phyloP scores from a whole-genome alignment of 331 rosid genomes.

The Pyrus hybrid region DNA sequence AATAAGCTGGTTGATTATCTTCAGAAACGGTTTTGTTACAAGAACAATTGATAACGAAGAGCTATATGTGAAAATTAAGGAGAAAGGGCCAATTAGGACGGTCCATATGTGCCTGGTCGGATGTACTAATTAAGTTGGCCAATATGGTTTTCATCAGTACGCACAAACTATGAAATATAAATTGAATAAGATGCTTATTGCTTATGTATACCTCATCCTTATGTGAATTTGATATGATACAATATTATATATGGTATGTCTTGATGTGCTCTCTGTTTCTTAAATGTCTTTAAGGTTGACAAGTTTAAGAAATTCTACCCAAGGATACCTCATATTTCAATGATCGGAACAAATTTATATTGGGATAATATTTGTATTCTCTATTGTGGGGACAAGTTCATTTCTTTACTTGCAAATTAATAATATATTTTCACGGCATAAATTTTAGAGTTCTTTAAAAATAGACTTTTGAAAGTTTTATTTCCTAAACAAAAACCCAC shows the following conservation, averaged over 20 bases:
- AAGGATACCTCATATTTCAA: background rate
- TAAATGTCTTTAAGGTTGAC: background rate
- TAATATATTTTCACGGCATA: no score
- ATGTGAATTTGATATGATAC: background rate
- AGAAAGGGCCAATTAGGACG: background rate
- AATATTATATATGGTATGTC: background rate
- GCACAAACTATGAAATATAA: background rate
- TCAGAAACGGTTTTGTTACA: constrained; percentile 23
- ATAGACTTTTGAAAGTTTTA: no score
- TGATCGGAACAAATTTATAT: background rate
- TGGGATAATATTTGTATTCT: background rate
- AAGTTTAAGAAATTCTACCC: background rate
- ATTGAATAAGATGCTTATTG: background rate
- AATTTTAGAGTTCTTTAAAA: no score
- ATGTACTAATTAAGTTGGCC: background rate
- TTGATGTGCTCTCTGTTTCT: background rate
- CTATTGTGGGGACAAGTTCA: background rate
- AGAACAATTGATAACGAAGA: background rate
- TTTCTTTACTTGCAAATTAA: background rate
- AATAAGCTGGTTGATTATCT: constrained; percentile 10
- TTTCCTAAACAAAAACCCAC: no score
- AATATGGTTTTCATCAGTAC: background rate
- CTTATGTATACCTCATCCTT: background rate
- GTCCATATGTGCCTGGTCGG: background rate
- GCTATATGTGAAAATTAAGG: background rate